These are phyloP conservation scores for Monosporozyma servazzii DNA, from an alignment of 805 yeast species.

Conservation along the genomic window DNA sequence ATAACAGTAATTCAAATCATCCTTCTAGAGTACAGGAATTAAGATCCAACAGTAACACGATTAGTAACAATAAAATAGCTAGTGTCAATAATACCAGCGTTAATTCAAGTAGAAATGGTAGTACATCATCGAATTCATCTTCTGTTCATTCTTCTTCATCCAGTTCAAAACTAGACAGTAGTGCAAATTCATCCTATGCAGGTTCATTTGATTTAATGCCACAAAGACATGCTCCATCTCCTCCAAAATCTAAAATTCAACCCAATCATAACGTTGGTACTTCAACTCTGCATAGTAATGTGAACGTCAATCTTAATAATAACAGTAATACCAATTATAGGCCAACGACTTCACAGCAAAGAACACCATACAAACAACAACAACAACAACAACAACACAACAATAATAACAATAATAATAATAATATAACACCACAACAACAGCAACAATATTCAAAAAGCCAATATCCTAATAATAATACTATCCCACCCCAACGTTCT, in stretches of 20 bases:
- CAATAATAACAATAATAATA: slow-evolving; percentile 6
- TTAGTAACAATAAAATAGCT: not conserved
- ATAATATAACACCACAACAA: not conserved
- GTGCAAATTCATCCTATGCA: not conserved
- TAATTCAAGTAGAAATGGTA: slow-evolving; percentile 1
- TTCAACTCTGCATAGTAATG: not conserved
- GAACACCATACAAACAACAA: not conserved
- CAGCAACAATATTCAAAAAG: slow-evolving; percentile 1
- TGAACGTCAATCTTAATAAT: slow-evolving; percentile 11
- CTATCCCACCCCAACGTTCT: slow-evolving; percentile 3
- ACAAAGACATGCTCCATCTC: slow-evolving; percentile 24
- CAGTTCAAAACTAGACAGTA: not conserved
- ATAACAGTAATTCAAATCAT: slow-evolving; percentile 2
- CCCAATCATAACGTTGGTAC: slow-evolving; percentile 4
- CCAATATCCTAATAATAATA: slow-evolving; percentile 6
- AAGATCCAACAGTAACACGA: not conserved
- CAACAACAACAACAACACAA: slow-evolving; percentile 1
- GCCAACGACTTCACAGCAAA: not conserved
- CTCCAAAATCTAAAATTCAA: slow-evolving; percentile 18
- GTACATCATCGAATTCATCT: slow-evolving; percentile 8
- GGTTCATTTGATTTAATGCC: slow-evolving; percentile 12
- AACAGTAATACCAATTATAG: slow-evolving; percentile 11
- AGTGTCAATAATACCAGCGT: not conserved
- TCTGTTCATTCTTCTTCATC: not conserved
- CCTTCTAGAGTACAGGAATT: not conserved